Evolutionary conservation across 2,329 filamentous ascomycete genomes (phyloP).

Genomic region (Talaromyces sp.): DNA sequence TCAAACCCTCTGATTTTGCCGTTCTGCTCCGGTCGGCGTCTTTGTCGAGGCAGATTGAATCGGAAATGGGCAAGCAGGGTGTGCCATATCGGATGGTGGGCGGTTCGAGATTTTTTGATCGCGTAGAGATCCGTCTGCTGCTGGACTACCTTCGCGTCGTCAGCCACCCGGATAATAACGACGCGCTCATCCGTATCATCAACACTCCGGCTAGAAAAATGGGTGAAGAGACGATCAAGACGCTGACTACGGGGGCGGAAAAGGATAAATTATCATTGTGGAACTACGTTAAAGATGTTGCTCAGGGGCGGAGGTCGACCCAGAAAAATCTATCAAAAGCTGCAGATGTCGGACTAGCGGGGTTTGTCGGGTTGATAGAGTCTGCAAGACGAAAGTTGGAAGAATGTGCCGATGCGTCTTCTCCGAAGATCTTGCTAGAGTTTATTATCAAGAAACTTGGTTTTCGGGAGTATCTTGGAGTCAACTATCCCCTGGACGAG

Average conservation of each 20-base stretch:
- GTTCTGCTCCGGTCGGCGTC: conserved; percentile 80
- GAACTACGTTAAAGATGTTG: conserved; percentile 60
- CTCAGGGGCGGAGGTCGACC: conserved; percentile 47
- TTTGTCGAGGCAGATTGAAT: conserved; percentile 80
- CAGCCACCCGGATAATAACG: conserved; percentile 78
- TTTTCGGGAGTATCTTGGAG: conserved; percentile 69
- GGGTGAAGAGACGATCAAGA: conserved; percentile 71
- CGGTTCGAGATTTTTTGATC: conserved; percentile 86
- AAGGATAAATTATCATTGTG: conserved; percentile 65
- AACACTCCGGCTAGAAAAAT: conserved; percentile 78
- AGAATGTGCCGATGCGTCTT: conserved; percentile 34
- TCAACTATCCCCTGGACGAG: conserved; percentile 66
- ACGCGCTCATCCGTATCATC: conserved; percentile 75
- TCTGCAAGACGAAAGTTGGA: conserved; percentile 51
- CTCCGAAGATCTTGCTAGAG: conserved; percentile 47
- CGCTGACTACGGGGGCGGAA: conserved; percentile 72
- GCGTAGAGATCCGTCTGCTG: conserved; percentile 78
- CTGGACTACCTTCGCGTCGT: conserved; percentile 85
- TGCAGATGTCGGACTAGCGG: conserved; percentile 52
- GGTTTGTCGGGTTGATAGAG: conserved; percentile 57
- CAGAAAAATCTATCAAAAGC: conserved; percentile 52
- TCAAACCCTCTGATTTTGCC: conserved; percentile 73
- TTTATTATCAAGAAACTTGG: conserved; percentile 60
- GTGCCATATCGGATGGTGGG: conserved; percentile 91
- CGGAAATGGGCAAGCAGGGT: conserved; percentile 70